Evolutionary conservation across 2,329 filamentous ascomycete species (phyloP).

Genomic region (Tolypocladium album): DNA sequence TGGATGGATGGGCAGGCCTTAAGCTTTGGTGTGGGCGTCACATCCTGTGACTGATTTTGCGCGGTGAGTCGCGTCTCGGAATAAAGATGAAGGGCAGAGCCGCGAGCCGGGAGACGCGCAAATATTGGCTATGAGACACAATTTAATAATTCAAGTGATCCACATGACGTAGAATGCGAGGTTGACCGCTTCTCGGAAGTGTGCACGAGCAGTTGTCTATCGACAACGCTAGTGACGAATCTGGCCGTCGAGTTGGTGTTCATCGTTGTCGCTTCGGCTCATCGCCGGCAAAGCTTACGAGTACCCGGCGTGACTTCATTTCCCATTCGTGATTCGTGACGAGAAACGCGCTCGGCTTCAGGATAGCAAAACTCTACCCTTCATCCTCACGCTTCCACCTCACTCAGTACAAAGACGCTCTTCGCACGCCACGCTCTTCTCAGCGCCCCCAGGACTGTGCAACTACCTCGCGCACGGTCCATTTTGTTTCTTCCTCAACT

Average conservation of each 20-base stretch:
- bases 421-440: not conserved
- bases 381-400: slow-evolving; percentile 5
- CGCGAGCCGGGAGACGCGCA: no score
- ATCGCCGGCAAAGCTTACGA: not conserved
- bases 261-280: not conserved
- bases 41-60: no score
- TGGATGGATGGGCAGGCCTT: no score
- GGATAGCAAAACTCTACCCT: not conserved
- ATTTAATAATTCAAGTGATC: no score
- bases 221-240: not conserved
- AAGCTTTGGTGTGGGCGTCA: no score
- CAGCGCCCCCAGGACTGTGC: slow-evolving; percentile 36
- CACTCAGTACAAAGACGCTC: slow-evolving; percentile 1
- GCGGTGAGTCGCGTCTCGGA: no score
- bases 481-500: slow-evolving; percentile 16
- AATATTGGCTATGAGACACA: no score
- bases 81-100: no score
- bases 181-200: not conserved
- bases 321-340: not conserved
- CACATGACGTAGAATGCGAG: not conserved
- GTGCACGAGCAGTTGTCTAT: not conserved
- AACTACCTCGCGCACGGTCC: slow-evolving; percentile 39
- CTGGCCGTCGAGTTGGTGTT: not conserved
- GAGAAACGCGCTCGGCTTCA: not conserved
- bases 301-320: not conserved